phyloP scores from a whole-genome alignment of 208 protist genomes.

The Leishmania lainsoni region DNA sequence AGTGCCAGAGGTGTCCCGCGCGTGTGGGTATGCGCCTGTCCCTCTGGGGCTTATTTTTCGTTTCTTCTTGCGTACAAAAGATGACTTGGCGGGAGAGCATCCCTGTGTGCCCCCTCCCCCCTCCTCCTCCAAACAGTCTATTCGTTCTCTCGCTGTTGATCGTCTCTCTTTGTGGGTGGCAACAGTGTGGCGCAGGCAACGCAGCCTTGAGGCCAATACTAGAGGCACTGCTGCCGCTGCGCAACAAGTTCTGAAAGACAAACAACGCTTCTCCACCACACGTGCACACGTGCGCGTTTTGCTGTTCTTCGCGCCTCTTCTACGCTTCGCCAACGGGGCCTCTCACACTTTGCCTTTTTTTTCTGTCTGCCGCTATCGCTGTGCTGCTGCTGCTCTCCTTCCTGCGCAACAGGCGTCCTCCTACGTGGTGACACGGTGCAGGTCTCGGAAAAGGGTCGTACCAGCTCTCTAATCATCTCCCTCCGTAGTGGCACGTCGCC shows the following conservation, averaged over 20 bases:
- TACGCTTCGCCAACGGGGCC: neutral
- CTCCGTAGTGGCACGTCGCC: neutral
- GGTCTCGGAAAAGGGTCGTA: conserved; percentile 1
- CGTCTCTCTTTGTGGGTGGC: conserved; percentile 1
- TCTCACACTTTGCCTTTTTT: conserved; percentile 3
- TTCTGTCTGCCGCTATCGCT: conserved; percentile 16
- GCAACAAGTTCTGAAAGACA: neutral
- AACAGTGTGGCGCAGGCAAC: neutral
- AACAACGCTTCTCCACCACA: too few relatives aligned
- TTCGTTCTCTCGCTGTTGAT: neutral
- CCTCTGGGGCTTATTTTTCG: conserved; percentile 5
- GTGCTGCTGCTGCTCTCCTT: conserved; percentile 43
- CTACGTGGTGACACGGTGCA: conserved; percentile 29
- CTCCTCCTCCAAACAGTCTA: neutral
- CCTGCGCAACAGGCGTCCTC: conserved; percentile 26
- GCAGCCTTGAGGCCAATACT: neutral
- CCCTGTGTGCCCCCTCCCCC: neutral
- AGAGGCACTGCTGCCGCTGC: neutral
- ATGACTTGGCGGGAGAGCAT: too few relatives aligned
- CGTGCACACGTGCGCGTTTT: neutral
- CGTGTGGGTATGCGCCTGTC: neutral
- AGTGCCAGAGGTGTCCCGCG: neutral
- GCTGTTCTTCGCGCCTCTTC: neutral
- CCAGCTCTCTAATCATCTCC: neutral
- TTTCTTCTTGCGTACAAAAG: conserved; percentile 7